Conservation (phyloP, 2,329 filamentous ascomycete genomes). For the Dactylonectria macrodidyma region DNA sequence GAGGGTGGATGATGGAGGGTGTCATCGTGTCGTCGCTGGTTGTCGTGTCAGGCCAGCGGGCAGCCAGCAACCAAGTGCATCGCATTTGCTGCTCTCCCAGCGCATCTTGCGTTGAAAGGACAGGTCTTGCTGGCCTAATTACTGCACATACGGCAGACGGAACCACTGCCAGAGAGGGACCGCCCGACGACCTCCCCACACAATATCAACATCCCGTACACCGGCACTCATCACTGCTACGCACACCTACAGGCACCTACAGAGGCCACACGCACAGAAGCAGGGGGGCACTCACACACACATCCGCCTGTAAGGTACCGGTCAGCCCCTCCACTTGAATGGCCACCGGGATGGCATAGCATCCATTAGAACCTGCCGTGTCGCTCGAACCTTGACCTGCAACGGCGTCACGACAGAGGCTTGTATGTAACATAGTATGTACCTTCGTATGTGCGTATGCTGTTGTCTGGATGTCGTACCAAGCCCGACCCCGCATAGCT, state of each 20-base stretch:
- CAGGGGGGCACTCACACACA: neutral
- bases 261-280: slow-evolving; percentile 4
- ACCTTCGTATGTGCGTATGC: slow-evolving; percentile 21
- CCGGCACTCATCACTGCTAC: slow-evolving; percentile 20
- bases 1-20: slow-evolving; percentile 25
- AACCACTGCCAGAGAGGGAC: neutral
- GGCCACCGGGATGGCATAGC: slow-evolving; percentile 30
- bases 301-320: slow-evolving; percentile 46
- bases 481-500: slow-evolving; percentile 38
- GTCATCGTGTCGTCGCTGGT: slow-evolving; percentile 24
- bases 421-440: neutral
- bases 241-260: slow-evolving; percentile 13
- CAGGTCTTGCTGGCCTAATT: slow-evolving; percentile 3
- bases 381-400: slow-evolving; percentile 30
- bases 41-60: slow-evolving; percentile 33
- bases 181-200: slow-evolving; percentile 1
- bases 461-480: slow-evolving; percentile 41
- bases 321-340: slow-evolving; percentile 29
- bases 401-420: slow-evolving; percentile 35
- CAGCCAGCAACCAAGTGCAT: slow-evolving; percentile 34
- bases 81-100: slow-evolving; percentile 33
- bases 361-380: slow-evolving; percentile 39
- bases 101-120: slow-evolving; percentile 23
- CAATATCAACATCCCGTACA: slow-evolving; percentile 16
- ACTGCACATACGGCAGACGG: neutral